These are phyloP conservation scores for Aspergillus affinis DNA, from an alignment of 495 filamentous ascomycete species.

Conservation along the genomic window DNA sequence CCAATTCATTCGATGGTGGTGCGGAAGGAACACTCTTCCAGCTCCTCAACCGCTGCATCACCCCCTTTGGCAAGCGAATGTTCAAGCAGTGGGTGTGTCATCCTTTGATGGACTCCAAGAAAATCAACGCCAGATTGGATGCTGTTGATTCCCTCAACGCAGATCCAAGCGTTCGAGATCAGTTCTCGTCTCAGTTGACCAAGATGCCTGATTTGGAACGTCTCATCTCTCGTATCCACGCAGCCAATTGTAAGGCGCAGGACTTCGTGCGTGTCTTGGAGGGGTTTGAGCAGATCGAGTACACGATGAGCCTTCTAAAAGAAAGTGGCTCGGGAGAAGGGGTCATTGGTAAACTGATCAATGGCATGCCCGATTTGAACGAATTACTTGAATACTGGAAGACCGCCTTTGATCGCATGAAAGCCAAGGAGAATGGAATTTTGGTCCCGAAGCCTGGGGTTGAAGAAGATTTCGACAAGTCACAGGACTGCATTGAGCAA, in stretches of 20 bases:
- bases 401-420: constrained; percentile 83
- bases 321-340: constrained; percentile 70
- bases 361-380: constrained; percentile 79
- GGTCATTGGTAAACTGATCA: constrained; percentile 79
- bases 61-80: constrained; percentile 94
- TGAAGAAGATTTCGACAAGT: constrained; percentile 89
- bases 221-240: constrained; percentile 92
- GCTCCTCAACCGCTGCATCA: constrained; percentile 90
- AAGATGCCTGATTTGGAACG: constrained; percentile 95
- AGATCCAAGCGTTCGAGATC: constrained; percentile 71
- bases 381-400: constrained; percentile 81
- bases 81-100: constrained; percentile 99
- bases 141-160: constrained; percentile 92
- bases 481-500: constrained; percentile 71
- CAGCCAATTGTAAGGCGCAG: constrained; percentile 78
- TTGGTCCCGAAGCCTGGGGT: constrained; percentile 87
- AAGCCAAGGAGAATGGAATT: constrained; percentile 71
- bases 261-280: constrained; percentile 95
- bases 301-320: constrained; percentile 76
- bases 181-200: constrained; percentile 78
- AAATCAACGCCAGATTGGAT: constrained; percentile 93
- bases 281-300: constrained; percentile 96
- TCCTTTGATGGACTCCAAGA: constrained; percentile 78
- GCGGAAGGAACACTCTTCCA: constrained; percentile 83
- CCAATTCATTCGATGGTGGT: constrained; percentile 88